Conservation (phyloP, 495 filamentous ascomycete genomes). For the Penicillium subrubescens region DNA sequence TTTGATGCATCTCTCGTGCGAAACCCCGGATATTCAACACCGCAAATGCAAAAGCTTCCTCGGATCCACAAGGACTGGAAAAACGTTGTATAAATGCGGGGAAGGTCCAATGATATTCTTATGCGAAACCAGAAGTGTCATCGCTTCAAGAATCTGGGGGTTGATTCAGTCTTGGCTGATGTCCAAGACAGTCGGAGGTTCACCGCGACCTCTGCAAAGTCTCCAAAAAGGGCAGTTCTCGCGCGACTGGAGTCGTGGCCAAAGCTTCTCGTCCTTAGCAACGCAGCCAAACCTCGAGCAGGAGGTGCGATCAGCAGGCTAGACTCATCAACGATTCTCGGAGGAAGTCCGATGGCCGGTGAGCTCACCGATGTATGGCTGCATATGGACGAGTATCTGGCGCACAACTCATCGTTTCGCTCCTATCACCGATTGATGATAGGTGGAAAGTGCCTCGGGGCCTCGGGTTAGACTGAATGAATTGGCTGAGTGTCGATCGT, state of each 20-base stretch:
- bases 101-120: slow-evolving; percentile 15
- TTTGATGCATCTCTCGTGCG: not conserved
- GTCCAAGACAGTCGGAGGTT: not conserved
- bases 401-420: not conserved
- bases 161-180: slow-evolving; percentile 25
- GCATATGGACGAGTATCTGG: not conserved
- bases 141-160: slow-evolving; percentile 1
- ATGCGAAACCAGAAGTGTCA: slow-evolving; percentile 7
- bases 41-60: slow-evolving; percentile 15
- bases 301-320: not conserved
- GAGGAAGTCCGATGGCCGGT: slow-evolving; percentile 23
- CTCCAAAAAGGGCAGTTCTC: not conserved
- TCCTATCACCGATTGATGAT: not conserved
- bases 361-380: slow-evolving; percentile 4
- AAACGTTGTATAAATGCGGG: slow-evolving; percentile 19
- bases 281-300: not conserved
- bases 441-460: slow-evolving; percentile 7
- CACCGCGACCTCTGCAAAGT: not conserved
- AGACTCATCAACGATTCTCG: slow-evolving; percentile 5
- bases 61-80: not conserved
- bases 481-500: slow-evolving; percentile 4
- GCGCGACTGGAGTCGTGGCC: not conserved
- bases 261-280: not conserved
- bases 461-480: not conserved
- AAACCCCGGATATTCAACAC: not conserved